Evolutionary conservation across 2,329 filamentous ascomycete genomes (phyloP), one percentile per base, ranked within the genome.

Genomic region (Diaporthe helianthi): DNA sequence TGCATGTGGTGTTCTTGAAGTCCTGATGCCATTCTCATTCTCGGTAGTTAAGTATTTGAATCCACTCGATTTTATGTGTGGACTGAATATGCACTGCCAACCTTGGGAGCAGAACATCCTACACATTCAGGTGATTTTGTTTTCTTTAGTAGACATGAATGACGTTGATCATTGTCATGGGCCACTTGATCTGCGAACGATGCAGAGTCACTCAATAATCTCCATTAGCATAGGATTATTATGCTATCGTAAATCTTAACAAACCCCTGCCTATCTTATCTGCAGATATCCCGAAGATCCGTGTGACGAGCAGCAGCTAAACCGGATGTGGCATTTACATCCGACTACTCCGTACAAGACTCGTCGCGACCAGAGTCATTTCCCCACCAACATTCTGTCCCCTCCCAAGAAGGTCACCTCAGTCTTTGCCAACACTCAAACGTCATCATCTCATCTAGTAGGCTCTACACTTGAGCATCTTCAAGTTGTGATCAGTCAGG

Each of bases 191-290:
- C 17, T 15, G 38, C 55, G 13, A 41, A 15, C n/a, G n/a, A n/a
- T n/a, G n/a, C n/a, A n/a, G n/a, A 60, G 19, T 31, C 17, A 19
- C 41, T 44, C 54, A 46, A 29, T 60, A 44, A 31, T 60, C 24
- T 26, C 13, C 24, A 60, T 46, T 44, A 29, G 24, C 36, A 46
- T 46, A 31, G 24, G 17, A 46, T 22, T 60, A 4, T 26, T 26
- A 31, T 22, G 36, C 7, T 60, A 60, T 46, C 38, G 9, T 31
- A 19, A n/a, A 60, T n/a, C 55, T n/a, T 31, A 46, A 46, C 38
- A 29, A 9, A 29, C 24, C 55, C 38, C 55, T 60, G 55, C 38
- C 55, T 60, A 46, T 46, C 55, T 60, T 60, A 60, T 60, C 36
- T 60, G 15, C 41, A 29, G 36, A 13, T 31, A 29, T 12, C 54